Evolutionary conservation across 2,329 filamentous ascomycete species (phyloP), one percentile per base, ranked within the genome.

Genomic region (Dryadomyces quercivorus): DNA sequence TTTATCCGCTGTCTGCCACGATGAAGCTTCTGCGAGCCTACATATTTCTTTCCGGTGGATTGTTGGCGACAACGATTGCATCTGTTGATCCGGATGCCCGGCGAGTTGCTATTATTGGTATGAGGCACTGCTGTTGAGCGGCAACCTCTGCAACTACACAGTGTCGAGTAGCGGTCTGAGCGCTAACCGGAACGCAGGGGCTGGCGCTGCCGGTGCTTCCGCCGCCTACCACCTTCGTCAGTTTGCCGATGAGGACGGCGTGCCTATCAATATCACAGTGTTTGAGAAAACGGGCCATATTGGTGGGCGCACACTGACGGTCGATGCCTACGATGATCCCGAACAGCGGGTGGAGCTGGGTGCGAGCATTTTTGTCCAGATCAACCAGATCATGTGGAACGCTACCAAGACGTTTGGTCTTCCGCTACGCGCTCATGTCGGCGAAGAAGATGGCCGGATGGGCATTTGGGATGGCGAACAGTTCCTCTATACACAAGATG

Each of bases 351-450:
- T 95, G 40, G 93, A 98, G 67, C 75, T 97, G 1, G 93, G 93
- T 16, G 93, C 87, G 12, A 92, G 86, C 58, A 95, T 97, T 62
- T 98, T 97, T 65, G 88, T 97, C 47, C 68, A 85, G 50, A 79
- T 86, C 46, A 98, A 97, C 64, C 74, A 82, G 43, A 95, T 95
- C 62, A 77, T 98, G 43, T 80, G 84, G 62, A 83, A 86, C 54
- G 86, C 90, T 1, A 82, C 80, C 8, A 70, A 77, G 36, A 75
- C 80, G 15, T 90, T 95, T 64, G 80, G 80, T n/a, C 80, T 98
- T 3, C 70, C 72, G 0, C 70, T 81, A 2, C 70, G 66, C n/a
- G 70, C 69, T 10, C 69, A 67, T 1, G 71, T 73, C 18, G 66
- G 70, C 8, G 70, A 76, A 38, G 71, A 74, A 18, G 77, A 76